phyloP scores from a whole-genome alignment of 2,329 filamentous ascomycete species.

The Claviceps capensis region DNA sequence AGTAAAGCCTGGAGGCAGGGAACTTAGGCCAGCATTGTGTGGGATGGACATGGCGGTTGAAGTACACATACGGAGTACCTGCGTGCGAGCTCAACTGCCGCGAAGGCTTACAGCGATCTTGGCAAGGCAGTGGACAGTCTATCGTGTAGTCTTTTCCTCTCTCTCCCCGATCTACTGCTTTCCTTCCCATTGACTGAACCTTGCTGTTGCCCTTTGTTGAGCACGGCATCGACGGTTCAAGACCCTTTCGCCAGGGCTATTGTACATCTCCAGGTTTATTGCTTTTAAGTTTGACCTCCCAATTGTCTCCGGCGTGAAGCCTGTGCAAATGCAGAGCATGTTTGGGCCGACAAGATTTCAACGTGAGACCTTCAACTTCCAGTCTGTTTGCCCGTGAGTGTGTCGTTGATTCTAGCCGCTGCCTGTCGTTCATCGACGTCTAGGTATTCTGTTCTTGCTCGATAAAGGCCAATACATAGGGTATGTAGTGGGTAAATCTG shows the following conservation, averaged over 20 bases:
- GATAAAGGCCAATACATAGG: background rate
- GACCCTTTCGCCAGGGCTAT: background rate
- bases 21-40: background rate
- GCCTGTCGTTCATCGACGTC: background rate
- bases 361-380: background rate
- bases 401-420: slow-evolving; percentile 3
- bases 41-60: background rate
- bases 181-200: too few species aligned
- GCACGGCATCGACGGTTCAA: background rate
- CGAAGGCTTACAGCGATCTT: background rate
- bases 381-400: background rate
- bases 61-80: background rate
- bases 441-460: background rate
- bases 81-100: background rate
- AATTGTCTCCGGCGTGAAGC: background rate
- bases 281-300: background rate
- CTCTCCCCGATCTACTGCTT: background rate
- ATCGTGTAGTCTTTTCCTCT: background rate
- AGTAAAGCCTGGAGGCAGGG: too few species aligned
- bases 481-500: background rate
- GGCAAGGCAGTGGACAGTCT: background rate
- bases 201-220: background rate
- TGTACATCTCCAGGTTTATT: background rate
- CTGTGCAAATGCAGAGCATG: background rate
- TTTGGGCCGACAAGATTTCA: too few species aligned